Evolutionary conservation across 345 rosid species (phyloP), one percentile per base, ranked within the genome.

Genomic region (Trapa bicornis): DNA sequence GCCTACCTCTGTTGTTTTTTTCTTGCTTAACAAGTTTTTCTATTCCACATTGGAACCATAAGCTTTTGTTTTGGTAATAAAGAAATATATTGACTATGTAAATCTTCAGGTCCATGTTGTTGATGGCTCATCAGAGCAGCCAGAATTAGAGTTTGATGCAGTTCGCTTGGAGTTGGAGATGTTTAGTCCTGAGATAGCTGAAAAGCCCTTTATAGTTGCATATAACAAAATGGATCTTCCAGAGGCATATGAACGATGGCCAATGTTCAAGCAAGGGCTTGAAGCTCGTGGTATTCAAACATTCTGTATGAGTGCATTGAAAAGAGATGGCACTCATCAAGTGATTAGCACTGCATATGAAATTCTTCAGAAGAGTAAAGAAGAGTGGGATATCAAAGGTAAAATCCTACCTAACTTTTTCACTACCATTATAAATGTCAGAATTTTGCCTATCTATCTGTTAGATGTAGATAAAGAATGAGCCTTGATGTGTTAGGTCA

Each of bases 211-310:
- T 33, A 52, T 87, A 61, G 92, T 90, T 79, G 96, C 96, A 50
- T 87, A 65, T 73, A 94, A 86, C 82, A 91, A 94, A 80, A 87
- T 91, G 89, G 99, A 94, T 77, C 91, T 94, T 74, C 92, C 88
- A 2, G 95, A 90, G 66, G 96, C 95, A 61, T 76, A 82, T 61
- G 89, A 83, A 67, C 85, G 85, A 33, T 90, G 95, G 97, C 74
- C 81, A 7, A 74, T 75, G 72, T 91, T 91, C 81, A 80, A 77
- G 77, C 84, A 87, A 76, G 76, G 50, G 41, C 83, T 86, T 57
- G 82, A 82, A 80, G 87, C 86, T 72, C 85, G 72, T 29, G 88
- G 92, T 64, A 80, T 94, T 68, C 78, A 80, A 70, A 77, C 88
- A 64, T 88, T 88, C 75, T 85, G 89, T 81, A 88, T 87, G 89